phyloP scores from a whole-genome alignment of 768 basidiomycete species.

The Dacryopinax primogenitus region DNA sequence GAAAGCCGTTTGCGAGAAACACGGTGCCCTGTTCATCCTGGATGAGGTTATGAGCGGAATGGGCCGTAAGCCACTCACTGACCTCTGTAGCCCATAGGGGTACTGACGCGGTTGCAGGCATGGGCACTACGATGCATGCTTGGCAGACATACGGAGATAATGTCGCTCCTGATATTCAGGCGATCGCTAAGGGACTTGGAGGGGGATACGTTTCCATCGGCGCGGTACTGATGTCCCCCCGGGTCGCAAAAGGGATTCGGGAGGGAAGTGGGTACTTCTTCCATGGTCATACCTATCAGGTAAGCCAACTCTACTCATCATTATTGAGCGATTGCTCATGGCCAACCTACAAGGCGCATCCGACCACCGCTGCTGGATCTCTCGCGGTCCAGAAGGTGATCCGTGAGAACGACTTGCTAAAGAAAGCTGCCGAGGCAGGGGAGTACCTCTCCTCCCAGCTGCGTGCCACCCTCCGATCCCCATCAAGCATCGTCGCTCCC shows the following conservation, averaged over 20 bases:
- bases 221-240: constrained; percentile 62
- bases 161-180: constrained; percentile 69
- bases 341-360: constrained; percentile 61
- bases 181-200: constrained; percentile 78
- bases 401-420: constrained; percentile 52
- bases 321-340: neutral
- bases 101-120: constrained; percentile 35
- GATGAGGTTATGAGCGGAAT: constrained; percentile 92
- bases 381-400: constrained; percentile 72
- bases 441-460: constrained; percentile 46
- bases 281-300: constrained; percentile 81
- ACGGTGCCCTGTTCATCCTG: constrained; percentile 52
- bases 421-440: constrained; percentile 48
- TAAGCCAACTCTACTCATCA: constrained; percentile 19
- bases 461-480: constrained; percentile 39
- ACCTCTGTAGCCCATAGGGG: neutral
- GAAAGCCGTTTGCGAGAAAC: constrained; percentile 41
- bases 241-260: constrained; percentile 55
- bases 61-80: constrained; percentile 47
- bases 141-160: constrained; percentile 78
- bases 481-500: constrained; percentile 46
- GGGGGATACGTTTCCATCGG: constrained; percentile 82
- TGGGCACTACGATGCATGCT: constrained; percentile 66
- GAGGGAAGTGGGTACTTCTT: constrained; percentile 41
- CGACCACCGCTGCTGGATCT: constrained; percentile 62